These are phyloP conservation scores for Lepidium sativum DNA, from an alignment of 345 rosid species.

Conservation along the genomic window DNA sequence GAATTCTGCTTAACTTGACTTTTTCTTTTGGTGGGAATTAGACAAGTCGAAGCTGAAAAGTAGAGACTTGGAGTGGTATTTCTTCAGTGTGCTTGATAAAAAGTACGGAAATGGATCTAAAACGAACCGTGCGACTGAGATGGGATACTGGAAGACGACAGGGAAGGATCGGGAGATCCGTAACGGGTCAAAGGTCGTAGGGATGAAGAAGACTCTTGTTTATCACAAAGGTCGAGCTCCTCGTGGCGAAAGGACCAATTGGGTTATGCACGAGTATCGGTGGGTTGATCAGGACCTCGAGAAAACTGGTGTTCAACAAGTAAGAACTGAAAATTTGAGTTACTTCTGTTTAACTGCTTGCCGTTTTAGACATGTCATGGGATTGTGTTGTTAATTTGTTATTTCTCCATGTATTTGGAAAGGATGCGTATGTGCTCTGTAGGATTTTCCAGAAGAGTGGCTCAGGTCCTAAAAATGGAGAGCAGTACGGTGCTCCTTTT, in stretches of 20 bases:
- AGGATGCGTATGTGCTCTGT: conserved; percentile 86
- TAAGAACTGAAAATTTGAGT: conserved; percentile 17
- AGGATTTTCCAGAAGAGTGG: conserved; percentile 96
- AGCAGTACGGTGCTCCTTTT: conserved; percentile 94
- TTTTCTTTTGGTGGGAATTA: conserved; percentile 8
- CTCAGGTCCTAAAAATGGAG: conserved; percentile 94
- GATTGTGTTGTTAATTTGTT: conserved; percentile 8
- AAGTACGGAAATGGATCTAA: conserved; percentile 80
- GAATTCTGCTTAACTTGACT: neutral
- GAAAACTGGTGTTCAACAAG: conserved; percentile 53
- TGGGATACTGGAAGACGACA: conserved; percentile 95
- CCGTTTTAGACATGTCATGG: neutral
- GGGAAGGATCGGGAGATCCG: conserved; percentile 76
- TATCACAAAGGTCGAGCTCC: conserved; percentile 90
- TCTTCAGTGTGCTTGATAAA: conserved; percentile 70
- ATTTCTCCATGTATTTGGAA: conserved; percentile 1
- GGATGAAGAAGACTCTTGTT: conserved; percentile 98
- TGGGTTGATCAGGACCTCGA: conserved; percentile 50
- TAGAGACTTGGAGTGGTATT: conserved; percentile 96
- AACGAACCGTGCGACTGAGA: conserved; percentile 91
- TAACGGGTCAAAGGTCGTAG: conserved; percentile 39
- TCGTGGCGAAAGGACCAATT: conserved; percentile 65
- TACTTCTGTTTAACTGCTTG: neutral
- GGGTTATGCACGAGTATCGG: conserved; percentile 99
- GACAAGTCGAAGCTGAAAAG: conserved; percentile 72